Evolutionary conservation across 768 basidiomycete genomes (phyloP), one percentile per base, ranked within the genome.

Genomic region (Lactifluus pinguis): DNA sequence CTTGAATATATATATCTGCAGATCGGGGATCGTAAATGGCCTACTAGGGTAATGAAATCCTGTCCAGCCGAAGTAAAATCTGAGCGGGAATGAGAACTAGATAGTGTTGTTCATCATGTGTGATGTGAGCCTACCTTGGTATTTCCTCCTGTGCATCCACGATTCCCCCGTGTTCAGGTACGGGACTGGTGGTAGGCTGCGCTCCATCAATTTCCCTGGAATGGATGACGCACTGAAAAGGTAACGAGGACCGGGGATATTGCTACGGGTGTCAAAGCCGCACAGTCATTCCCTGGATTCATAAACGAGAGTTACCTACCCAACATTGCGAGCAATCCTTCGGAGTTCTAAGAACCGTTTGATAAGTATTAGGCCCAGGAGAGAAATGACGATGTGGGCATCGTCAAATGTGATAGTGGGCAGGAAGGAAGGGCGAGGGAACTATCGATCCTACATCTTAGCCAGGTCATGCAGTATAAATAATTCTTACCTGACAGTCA

Each of bases 61-160:
- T 36, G 45, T 32, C 65, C 65, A 10, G 50, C 55, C 0, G 38
- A 11, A 1, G 14, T 41, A n/a, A 64, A 64, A n/a, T 45, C 65
- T 66, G 48, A 15, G 17, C 10, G 25, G 44, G 55, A 25, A 25
- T 4, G 11, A 3, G 13, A 10, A 38, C 49, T 32, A 13, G n/a
- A 38, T n/a, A 25, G n/a, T 5, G 8, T 29, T n/a, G 13, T 9
- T 19, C 15, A 36, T 36, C 11, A 32, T 30, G 36, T 17, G 2
- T 13, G 4, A 17, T 41, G 6, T 6, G 5, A 11, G 6, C 61
- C 14, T 49, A 62, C 61, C 47, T 57, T 62, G 38, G 34, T 62
- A 17, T 32, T 53, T 51, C 39, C 0, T 21, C 9, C 32, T 34
- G 32, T 1, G 3, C 9, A 1, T 4, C 32, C 32, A 34, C 32